Conservation (phyloP, 1,284 basidiomycete species). For the Lignosus rhinocerotis region DNA sequence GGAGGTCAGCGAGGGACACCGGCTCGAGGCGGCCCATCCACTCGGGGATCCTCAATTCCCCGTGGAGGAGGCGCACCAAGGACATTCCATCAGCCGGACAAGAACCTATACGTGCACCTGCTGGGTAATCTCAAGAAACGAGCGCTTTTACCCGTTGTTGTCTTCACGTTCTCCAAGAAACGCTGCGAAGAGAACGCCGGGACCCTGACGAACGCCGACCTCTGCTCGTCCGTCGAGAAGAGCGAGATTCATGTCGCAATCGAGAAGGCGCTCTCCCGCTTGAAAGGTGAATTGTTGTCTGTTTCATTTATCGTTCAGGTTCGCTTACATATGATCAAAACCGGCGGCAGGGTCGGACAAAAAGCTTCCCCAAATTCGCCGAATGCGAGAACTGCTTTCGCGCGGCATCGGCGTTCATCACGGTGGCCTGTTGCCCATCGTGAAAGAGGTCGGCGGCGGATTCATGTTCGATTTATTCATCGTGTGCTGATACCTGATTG, state of each 20-base stretch:
- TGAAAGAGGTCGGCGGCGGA: conserved; percentile 77
- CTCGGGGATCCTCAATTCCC: conserved; percentile 35
- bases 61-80: conserved; percentile 54
- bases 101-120: conserved; percentile 93
- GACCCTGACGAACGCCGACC: conserved; percentile 86
- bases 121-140: conserved; percentile 87
- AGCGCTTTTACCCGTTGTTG: conserved; percentile 87
- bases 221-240: conserved; percentile 88
- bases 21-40: conserved; percentile 50
- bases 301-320: not conserved
- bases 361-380: conserved; percentile 91
- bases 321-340: not conserved
- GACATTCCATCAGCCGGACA: conserved; percentile 75
- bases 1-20: conserved; percentile 46
- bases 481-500: not conserved
- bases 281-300: conserved; percentile 71
- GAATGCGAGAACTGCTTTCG: conserved; percentile 89
- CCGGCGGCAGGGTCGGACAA: conserved; percentile 76
- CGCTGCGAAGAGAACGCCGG: conserved; percentile 95
- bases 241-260: conserved; percentile 96
- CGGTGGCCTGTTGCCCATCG: conserved; percentile 93
- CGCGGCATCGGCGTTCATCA: conserved; percentile 98
- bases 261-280: conserved; percentile 86
- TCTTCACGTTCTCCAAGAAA: conserved; percentile 98
- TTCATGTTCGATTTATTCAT: not conserved